Evolutionary conservation across 2,329 filamentous ascomycete genomes (phyloP).

Genomic region (Beauveria scarabaeidicola): DNA sequence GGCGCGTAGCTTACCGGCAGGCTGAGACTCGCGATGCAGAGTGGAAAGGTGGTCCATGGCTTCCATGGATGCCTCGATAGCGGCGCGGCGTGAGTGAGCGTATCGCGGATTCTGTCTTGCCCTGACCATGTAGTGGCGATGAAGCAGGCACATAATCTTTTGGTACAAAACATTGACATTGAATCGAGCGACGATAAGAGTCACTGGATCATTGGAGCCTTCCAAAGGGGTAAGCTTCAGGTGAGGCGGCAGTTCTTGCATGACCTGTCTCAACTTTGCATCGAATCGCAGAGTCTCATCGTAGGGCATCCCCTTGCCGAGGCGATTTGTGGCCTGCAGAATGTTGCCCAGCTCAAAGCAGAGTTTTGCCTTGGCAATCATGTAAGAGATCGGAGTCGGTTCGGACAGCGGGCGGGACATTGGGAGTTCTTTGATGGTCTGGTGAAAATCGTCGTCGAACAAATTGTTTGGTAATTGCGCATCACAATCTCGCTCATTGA

Average conservation of each 20-base stretch:
- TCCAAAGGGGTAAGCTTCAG: conserved; percentile 68
- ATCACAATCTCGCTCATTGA: conserved; percentile 66
- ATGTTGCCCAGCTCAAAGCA: conserved; percentile 64
- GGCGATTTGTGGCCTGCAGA: conserved; percentile 52
- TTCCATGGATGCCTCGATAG: conserved; percentile 78
- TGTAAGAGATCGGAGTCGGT: conserved; percentile 68
- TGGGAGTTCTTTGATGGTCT: conserved; percentile 58
- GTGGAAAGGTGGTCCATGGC: conserved; percentile 70
- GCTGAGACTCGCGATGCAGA: conserved; percentile 65
- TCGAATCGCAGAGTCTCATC: conserved; percentile 58
- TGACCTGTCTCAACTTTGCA: conserved; percentile 50
- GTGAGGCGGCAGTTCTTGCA: conserved; percentile 67
- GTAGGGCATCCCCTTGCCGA: conserved; percentile 49
- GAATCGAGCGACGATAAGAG: conserved; percentile 77
- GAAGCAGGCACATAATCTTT: conserved; percentile 81
- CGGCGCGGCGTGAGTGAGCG: conserved; percentile 71
- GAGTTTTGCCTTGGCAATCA: conserved; percentile 65
- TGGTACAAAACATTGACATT: conserved; percentile 79
- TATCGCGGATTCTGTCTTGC: conserved; percentile 74
- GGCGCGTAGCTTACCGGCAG: conserved; percentile 60
- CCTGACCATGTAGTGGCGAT: conserved; percentile 75
- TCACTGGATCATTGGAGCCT: conserved; percentile 70
- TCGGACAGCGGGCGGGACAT: conserved; percentile 58
- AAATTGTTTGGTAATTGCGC: conserved; percentile 68
- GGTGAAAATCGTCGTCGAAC: conserved; percentile 71